Conservation (phyloP, 2,329 filamentous ascomycete genomes). For the Fusarium ambrosium region DNA sequence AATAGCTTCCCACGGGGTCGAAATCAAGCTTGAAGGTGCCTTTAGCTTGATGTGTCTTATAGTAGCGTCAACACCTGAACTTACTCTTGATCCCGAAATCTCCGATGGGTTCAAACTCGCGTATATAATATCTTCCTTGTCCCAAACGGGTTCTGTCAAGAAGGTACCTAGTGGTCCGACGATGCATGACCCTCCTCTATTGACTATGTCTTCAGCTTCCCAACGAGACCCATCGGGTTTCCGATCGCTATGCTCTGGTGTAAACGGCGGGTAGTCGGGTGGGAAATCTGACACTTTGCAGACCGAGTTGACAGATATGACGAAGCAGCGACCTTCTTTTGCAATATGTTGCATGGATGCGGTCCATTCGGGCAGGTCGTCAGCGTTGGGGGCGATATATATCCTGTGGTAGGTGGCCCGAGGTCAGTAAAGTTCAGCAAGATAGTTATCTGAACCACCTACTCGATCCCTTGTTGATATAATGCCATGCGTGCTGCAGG, state of each 20-base stretch:
- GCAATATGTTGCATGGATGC: not conserved
- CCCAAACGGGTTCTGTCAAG: not conserved
- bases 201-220: not conserved
- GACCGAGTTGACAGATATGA: not conserved
- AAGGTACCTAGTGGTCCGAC: not conserved
- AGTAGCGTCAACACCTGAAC: not conserved
- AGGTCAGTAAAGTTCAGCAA: not conserved
- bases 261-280: not conserved
- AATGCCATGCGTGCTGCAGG: not conserved
- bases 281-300: not conserved
- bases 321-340: not conserved
- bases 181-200: not conserved
- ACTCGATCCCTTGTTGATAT: not conserved
- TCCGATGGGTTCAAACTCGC: not conserved
- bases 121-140: not conserved
- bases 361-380: not conserved
- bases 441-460: not conserved
- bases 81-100: not conserved
- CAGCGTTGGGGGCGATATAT: not conserved
- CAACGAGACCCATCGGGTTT: not conserved
- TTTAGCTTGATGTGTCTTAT: not conserved
- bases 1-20: not conserved
- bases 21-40: not conserved
- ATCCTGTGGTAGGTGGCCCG: not conserved
- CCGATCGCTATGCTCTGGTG: not conserved